A percentile compares a stretch with the other conserved stretches of the same genome.
These are phyloP conservation scores for Aspergillus melleus DNA, from an alignment of 2,329 filamentous ascomycete species.

Conservation along the genomic window DNA sequence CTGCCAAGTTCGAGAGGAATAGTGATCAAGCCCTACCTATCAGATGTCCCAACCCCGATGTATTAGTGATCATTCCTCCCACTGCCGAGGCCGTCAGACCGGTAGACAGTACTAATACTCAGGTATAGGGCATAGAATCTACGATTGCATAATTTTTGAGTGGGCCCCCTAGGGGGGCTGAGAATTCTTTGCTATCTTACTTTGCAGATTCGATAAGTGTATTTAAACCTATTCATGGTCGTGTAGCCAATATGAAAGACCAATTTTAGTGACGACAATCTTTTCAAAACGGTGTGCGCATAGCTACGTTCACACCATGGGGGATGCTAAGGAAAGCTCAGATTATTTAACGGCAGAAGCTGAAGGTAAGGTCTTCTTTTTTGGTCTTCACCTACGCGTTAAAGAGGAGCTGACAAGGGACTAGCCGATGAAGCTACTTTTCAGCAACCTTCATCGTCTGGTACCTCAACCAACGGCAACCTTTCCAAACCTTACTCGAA, in stretches of 20 bases:
- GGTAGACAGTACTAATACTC: background rate
- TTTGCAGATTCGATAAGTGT: background rate
- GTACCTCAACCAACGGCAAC: background rate
- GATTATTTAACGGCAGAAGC: background rate
- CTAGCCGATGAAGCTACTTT: background rate
- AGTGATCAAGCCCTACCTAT: background rate
- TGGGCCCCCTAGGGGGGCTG: too few relatives aligned
- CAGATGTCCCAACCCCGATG: background rate
- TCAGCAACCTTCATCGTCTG: background rate
- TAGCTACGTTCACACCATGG: background rate
- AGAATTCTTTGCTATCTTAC: background rate
- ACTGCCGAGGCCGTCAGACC: background rate
- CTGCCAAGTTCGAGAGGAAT: background rate
- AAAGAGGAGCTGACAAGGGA: background rate
- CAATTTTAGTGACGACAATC: background rate
- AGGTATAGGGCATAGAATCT: background rate
- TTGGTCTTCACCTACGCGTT: background rate
- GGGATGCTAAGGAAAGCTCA: background rate
- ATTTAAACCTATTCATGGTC: background rate
- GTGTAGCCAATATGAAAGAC: background rate
- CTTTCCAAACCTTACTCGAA: background rate
- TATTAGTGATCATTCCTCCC: background rate
- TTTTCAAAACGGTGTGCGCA: background rate
- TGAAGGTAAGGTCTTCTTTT: background rate
- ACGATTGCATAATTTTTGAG: background rate